A percentile compares a stretch with the other conserved stretches of the same genome.
Evolutionary conservation across 2,329 filamentous ascomycete species (phyloP).

Genomic region (Fusarium illudens): DNA sequence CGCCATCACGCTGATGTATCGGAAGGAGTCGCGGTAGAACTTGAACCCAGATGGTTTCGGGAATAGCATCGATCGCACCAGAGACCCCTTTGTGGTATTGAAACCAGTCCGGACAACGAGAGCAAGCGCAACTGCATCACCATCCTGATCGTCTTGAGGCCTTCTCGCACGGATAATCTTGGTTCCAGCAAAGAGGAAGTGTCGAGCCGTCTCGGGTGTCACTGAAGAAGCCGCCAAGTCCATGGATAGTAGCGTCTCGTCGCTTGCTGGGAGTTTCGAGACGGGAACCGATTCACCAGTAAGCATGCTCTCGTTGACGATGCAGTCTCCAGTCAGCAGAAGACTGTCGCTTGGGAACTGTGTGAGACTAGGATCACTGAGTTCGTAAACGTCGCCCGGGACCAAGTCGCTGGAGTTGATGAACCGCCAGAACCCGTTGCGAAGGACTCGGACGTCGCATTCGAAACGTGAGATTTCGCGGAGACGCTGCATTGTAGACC

Average conservation of each 20-base stretch:
- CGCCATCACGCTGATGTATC: conserved; percentile 97
- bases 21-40: conserved; percentile 96
- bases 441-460: conserved; percentile 91
- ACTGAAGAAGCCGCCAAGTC: conserved; percentile 84
- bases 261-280: conserved; percentile 85
- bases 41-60: conserved; percentile 98
- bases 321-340: conserved; percentile 91
- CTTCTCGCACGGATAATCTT: conserved; percentile 91
- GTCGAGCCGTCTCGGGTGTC: conserved; percentile 81
- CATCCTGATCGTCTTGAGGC: conserved; percentile 84
- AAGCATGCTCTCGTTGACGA: conserved; percentile 99
- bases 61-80: conserved; percentile 98
- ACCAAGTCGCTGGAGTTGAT: conserved; percentile 88
- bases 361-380: conserved; percentile 88
- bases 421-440: conserved; percentile 95
- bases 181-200: conserved; percentile 94
- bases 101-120: conserved; percentile 95
- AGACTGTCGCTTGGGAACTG: conserved; percentile 94
- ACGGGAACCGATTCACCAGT: conserved; percentile 98
- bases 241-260: conserved; percentile 79
- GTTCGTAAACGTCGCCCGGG: conserved; percentile 94
- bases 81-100: conserved; percentile 94
- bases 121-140: conserved; percentile 89
- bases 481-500: conserved; percentile 87
- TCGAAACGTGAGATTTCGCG: conserved; percentile 94